Base-by-base conservation (phyloP, 2,329 filamentous ascomycete species). In the Lachnum nothofagi region DNA sequence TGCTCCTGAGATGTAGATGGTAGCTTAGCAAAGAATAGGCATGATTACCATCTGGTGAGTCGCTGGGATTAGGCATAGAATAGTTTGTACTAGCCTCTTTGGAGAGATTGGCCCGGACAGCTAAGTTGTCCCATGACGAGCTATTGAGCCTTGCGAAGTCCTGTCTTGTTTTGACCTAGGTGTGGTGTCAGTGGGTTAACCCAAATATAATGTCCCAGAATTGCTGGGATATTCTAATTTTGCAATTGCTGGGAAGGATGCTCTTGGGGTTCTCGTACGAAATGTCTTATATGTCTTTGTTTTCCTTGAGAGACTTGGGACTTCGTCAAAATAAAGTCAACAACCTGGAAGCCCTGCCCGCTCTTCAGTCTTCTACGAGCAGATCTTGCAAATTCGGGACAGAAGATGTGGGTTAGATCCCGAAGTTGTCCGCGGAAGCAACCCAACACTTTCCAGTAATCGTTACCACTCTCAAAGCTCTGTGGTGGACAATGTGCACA, bases 401-500 rank as follows among this genome's bases (percentile, higher is more conserved):
- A 57, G 23, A 59, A 56, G 2, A 48, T 37, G 2, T 9, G 4
- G 4, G 51, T 49, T 14, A 59, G 34, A n/a, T 56, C 49, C 24
- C 40, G 44, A 12, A 59, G 24, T 9, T 44, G 49, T 5, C 52
- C 51, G 33, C 56, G 39, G 35, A 55, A 49, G 27, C 56, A 59
- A 3, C 56, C 56, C n/a, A 60, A 41, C 4, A 55, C 49, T 38
- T 58, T 60, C 57, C 57, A 60, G 27, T 53, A 56, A 38, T 60
- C 57, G 19, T 20, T 49, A 24, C 53, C 52, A 34, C 48, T 55
- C 14, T 59, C 56, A 20, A 47, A 53, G 19, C 52, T 48, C 27
- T 56, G 51, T 12, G 33, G 34, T 6, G 55, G 55, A 46, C 53
- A 58, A 37, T 58, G 53, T n/a, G 35, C 38, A 25, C 55, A 59